These are phyloP conservation scores for Zizania palustris DNA, from an alignment of 202 grass and related monocot species.

Conservation along the genomic window DNA sequence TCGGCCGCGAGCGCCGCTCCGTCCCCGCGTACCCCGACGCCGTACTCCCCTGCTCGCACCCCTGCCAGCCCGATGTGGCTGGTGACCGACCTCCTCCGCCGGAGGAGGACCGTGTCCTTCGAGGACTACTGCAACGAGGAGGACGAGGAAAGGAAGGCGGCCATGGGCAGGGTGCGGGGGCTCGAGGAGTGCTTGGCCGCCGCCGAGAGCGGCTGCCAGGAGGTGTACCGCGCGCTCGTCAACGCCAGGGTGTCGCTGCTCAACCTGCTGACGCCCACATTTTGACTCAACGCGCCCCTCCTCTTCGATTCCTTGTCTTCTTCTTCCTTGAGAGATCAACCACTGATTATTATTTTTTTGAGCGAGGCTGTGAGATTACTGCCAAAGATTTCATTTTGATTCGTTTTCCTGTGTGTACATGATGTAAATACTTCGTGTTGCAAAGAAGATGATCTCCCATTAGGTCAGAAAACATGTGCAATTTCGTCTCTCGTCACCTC, in stretches of 20 bases:
- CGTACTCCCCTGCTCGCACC: conserved; percentile 33
- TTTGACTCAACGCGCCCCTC: conserved; percentile 14
- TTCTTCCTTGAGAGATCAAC: neutral
- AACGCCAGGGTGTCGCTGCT: conserved; percentile 66
- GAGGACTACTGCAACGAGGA: conserved; percentile 56
- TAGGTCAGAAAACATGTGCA: neutral
- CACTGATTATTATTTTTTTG: conserved; percentile 3
- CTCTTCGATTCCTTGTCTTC: neutral
- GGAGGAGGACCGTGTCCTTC: conserved; percentile 44
- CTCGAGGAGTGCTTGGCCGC: conserved; percentile 57
- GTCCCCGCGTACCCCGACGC: conserved; percentile 47
- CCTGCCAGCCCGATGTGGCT: conserved; percentile 55
- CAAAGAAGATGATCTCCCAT: conserved; percentile 2
- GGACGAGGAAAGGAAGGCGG: conserved; percentile 55
- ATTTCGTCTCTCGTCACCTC: neutral
- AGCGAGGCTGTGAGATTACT: conserved; percentile 36
- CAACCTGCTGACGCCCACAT: conserved; percentile 69
- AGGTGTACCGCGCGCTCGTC: conserved; percentile 53
- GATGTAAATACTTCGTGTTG: conserved; percentile 51
- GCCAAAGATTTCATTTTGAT: conserved; percentile 41
- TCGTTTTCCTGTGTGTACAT: conserved; percentile 48
- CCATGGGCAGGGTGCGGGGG: conserved; percentile 48
- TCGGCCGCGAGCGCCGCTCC: conserved; percentile 47
- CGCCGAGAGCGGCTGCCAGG: conserved; percentile 46
- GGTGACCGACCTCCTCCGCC: conserved; percentile 61